Evolutionary conservation across 2,329 filamentous ascomycete genomes (phyloP), one percentile per base, ranked within the genome.

Genomic region (Seiridium cupressi): DNA sequence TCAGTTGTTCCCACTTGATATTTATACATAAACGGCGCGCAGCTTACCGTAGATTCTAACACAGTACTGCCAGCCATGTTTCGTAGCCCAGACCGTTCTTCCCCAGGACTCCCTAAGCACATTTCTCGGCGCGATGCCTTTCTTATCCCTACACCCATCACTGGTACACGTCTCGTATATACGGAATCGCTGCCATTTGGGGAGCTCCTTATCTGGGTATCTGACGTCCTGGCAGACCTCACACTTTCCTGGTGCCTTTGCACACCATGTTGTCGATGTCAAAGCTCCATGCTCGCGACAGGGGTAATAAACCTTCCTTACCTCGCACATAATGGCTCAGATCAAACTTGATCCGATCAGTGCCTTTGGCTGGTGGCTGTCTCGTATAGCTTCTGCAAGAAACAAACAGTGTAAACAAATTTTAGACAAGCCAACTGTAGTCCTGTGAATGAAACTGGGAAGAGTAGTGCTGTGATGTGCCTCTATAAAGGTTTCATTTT

Each of bases 291-390:
- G 58, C 10, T 46, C 35, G 35, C 51, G 51, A 36, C 51, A 60
- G 26, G 58, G 51, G 42, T 60, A 60, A 44, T 54, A 60, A 10
- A 60, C 46, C n/a, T 44, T 56, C 44, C 47, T 32, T 18, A 55
- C 44, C 26, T 44, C 32, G 38, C 58, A 60, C 59, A 60, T 60
- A 7, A 18, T 53, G 49, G 38, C 13, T 13, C 38, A 42, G 38
- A 42, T 42, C 38, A 7, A 42, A 42, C 7, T 42, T 42, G 38
- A 26, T 26, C 18, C 18, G 18, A 26, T 26, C 18, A 26, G 18
- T 26, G 18, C 18, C 18, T 26, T 26, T 26, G 18, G 18, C 18
- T 26, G 18, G 18, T 26, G 18, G 18, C 18, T 26, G 18, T 26
- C 18, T 26, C 18, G 18, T 26, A 26, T 26, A 26, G 18, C 18